Evolutionary conservation across 768 basidiomycete species (phyloP), one percentile per base, ranked within the genome.

Genomic region (Strobilomyces confusus): DNA sequence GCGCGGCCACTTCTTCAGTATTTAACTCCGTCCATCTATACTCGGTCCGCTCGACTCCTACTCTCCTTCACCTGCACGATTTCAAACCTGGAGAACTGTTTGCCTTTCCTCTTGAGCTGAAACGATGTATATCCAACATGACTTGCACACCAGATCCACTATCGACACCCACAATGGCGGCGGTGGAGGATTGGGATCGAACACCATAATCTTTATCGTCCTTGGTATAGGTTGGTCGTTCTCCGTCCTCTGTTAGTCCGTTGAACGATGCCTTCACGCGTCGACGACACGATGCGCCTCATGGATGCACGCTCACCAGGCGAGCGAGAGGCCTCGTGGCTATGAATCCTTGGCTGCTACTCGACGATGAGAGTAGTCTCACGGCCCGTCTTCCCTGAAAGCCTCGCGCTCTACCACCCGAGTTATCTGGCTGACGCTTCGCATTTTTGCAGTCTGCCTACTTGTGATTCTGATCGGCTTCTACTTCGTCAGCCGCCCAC

Each of bases 401-500:
- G 7, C 33, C 8, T 52, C 12, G 12, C 30, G 26, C 53, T 46
- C 25, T 30, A 14, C 19, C 43, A 23, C 11, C 12, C 9, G 26
- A 25, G 19, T 19, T 15, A 19, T 49, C 34, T 55, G n/a, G 36
- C 65, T 67, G 40, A 66, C 33, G 2, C 34, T 11, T 34, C 20
- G 53, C n/a, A 20, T 34, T 26, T 34, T 15, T 19, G n/a, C 48
- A 69, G 68, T 58, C 12, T 66, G 64, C 37, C 55, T 69, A 17
- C 22, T 60, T 23, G 34, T 58, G 14, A 58, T 69, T 26, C 37
- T 69, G 48, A 44, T 58, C 22, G 68, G 68, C 19, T 69, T 69
- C 58, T 66, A 57, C 49, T 37, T 61, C 47, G 68, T 69, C 48
- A 59, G 59, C 42, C 60, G 58, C 38, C 51, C 37, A 26, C 59